These are phyloP conservation scores for Trichoderma orchidacearum DNA, from an alignment of 495 filamentous ascomycete species.

Conservation along the genomic window DNA sequence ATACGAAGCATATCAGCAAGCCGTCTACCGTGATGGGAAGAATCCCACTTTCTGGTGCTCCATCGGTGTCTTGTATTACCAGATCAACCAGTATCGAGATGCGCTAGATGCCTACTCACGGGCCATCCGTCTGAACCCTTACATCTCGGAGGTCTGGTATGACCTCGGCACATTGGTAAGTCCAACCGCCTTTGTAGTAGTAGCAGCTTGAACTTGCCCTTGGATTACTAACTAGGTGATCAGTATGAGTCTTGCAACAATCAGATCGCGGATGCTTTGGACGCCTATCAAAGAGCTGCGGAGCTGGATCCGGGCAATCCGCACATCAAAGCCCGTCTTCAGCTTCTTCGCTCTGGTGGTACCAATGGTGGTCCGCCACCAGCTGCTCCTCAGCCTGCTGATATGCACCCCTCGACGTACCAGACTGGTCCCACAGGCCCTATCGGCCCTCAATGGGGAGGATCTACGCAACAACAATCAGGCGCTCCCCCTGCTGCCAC, in stretches of 20 bases:
- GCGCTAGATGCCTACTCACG: conserved; percentile 97
- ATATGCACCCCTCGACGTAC: conserved; percentile 62
- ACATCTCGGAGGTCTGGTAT: conserved; percentile 99
- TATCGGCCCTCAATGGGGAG: conserved; percentile 78
- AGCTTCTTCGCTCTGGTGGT: conserved; percentile 70
- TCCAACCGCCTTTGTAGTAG: conserved; percentile 17
- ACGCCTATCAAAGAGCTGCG: conserved; percentile 88
- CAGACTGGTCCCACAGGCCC: conserved; percentile 55
- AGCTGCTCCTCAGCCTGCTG: conserved; percentile 32
- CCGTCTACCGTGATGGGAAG: conserved; percentile 93
- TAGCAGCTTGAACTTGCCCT: too few relatives aligned
- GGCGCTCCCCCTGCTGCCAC: conserved; percentile 7
- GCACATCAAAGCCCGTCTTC: conserved; percentile 89
- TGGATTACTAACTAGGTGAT: not conserved
- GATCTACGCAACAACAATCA: conserved; percentile 42
- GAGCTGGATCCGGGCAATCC: conserved; percentile 88
- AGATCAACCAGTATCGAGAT: conserved; percentile 99
- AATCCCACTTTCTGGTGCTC: conserved; percentile 99
- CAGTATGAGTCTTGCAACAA: conserved; percentile 99
- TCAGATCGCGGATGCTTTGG: conserved; percentile 89
- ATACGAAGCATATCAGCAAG: conserved; percentile 98
- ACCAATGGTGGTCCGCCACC: conserved; percentile 51
- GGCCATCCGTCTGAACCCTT: conserved; percentile 93
- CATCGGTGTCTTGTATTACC: conserved; percentile 97
- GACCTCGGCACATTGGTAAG: conserved; percentile 91